phyloP scores from a whole-genome alignment of 768 basidiomycete genomes.

The Rubroboletus satanas region DNA sequence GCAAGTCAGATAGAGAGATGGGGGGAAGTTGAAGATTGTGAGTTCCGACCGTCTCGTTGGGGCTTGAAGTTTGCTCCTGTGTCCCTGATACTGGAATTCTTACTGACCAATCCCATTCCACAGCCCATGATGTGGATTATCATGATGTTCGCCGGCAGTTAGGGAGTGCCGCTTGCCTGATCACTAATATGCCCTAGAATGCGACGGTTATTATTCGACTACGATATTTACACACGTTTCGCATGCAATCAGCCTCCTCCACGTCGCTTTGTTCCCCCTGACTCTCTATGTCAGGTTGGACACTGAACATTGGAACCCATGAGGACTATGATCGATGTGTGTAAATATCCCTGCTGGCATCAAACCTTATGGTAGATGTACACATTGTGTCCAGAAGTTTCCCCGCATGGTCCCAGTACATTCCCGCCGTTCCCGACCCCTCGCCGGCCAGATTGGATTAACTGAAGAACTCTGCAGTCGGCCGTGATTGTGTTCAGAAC shows the following conservation, averaged over 20 bases:
- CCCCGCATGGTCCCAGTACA: conserved; percentile 1
- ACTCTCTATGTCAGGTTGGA: conserved; percentile 10
- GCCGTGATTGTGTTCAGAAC: neutral
- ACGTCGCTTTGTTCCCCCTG: conserved; percentile 4
- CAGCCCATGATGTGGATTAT: conserved; percentile 98
- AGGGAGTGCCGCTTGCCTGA: conserved; percentile 70
- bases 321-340: conserved; percentile 10
- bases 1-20: conserved; percentile 93
- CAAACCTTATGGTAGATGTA: conserved; percentile 15
- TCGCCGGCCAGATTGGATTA: conserved; percentile 6
- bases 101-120: conserved; percentile 13
- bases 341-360: conserved; percentile 15
- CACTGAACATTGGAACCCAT: conserved; percentile 12
- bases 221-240: conserved; percentile 3
- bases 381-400: conserved; percentile 5
- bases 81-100: neutral
- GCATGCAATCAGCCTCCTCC: conserved; percentile 1
- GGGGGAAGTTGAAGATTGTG: conserved; percentile 99
- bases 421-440: conserved; percentile 4
- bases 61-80: conserved; percentile 3
- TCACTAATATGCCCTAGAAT: conserved; percentile 35
- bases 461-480: neutral
- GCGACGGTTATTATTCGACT: conserved; percentile 3
- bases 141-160: conserved; percentile 87
- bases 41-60: conserved; percentile 34